These are phyloP conservation scores for Apiospora marii DNA, from an alignment of 2,329 filamentous ascomycete species.

Conservation along the genomic window DNA sequence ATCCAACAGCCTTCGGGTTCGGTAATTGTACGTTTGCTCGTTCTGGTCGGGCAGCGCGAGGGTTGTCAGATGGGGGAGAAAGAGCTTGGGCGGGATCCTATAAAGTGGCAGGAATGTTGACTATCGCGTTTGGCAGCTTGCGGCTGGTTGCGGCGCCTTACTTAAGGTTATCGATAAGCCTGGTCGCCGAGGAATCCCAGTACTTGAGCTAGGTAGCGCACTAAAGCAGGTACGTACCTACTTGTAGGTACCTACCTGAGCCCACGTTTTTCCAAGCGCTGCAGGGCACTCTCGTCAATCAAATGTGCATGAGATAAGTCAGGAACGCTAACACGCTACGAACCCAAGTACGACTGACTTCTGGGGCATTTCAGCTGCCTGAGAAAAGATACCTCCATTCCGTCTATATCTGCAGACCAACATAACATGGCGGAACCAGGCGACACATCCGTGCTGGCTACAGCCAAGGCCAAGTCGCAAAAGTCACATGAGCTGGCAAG, in stretches of 20 bases:
- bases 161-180: constrained; percentile 19
- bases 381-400: neutral
- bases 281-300: neutral
- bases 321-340: neutral
- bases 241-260: neutral
- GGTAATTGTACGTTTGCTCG: neutral
- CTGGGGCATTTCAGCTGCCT: neutral
- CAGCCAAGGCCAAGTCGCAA: constrained; percentile 27
- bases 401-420: neutral
- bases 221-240: neutral
- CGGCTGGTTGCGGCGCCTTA: constrained; percentile 15
- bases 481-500: constrained; percentile 59
- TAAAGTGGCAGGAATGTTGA: constrained; percentile 18
- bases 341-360: neutral
- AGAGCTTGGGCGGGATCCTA: neutral
- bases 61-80: neutral
- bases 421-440: constrained; percentile 21
- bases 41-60: neutral
- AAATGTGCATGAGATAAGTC: neutral
- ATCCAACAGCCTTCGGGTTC: neutral
- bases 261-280: neutral
- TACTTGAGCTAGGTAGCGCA: neutral
- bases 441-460: constrained; percentile 12
- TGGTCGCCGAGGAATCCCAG: neutral
- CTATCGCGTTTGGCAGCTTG: constrained; percentile 17